Evolutionary conservation across 78 protist genomes (phyloP), one percentile per base, ranked within the genome.

Genomic region (Cavenderia fasciculata): DNA sequence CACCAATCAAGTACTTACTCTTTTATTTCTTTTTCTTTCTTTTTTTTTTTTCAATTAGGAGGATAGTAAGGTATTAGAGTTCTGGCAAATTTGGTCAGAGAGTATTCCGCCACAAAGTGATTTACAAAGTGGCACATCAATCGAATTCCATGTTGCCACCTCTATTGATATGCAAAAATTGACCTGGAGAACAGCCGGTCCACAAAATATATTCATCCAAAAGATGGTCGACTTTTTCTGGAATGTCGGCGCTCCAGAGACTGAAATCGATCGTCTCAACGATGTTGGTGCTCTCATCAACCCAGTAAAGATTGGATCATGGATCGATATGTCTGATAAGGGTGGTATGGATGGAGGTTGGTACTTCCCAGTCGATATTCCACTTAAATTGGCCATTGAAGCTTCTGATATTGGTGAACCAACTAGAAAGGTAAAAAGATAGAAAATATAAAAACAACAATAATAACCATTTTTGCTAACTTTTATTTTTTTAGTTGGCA

Each of bases 311-410:
- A 92, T 92, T 74, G 95, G 95, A 16, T 85, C 92, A 11, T 92
- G 95, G 95, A 92, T 92, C 47, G 95, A 92, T 47, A 92, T 92
- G 95, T 76, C 90, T 12, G 74, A 74, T 29, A 84, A 79, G 36
- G 95, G 95, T 44, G 95, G 95, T 54, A 92, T 92, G 95, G 95
- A 92, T 47, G 95, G 95, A 38, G 95, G 95, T 44, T 92, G 95
- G 95, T 92, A 76, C 73, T 92, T 92, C 95, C 95, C 95, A 36
- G 95, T 92, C 16, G 94, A 91, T 18, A 91, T 91, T 1, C 92
- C 94, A 36, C 29, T 82, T 12, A 75, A 78, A 54, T 51, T 91
- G 49, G 95, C 95, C 7, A 92, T 84, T 66, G 95, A 85, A 44
- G 95, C 95, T 19, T 70, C 90, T 4, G 95, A 92, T 46, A 62